Percentiles rank a stretch among this genome's conserved stretches.
phyloP scores from a whole-genome alignment of 495 filamentous ascomycete species.

The Penicillium psychrofluorescens region DNA sequence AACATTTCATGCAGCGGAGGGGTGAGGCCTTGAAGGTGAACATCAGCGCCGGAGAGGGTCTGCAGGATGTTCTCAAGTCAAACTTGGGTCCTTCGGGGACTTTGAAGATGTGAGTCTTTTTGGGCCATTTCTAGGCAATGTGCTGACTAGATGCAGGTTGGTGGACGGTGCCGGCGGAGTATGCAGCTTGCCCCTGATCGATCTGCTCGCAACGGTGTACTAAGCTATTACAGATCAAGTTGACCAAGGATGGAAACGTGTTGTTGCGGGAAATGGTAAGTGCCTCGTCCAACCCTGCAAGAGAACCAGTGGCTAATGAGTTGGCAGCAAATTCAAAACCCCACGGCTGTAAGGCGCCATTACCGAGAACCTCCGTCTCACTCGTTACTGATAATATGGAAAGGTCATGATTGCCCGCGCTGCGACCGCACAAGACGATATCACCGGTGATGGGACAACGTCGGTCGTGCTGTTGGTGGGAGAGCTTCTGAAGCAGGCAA shows the following conservation, averaged over 20 bases:
- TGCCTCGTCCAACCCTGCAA: neutral
- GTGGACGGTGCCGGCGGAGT: constrained; percentile 92
- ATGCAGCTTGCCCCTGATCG: constrained; percentile 30
- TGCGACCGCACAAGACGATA: constrained; percentile 96
- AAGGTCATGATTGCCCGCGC: constrained; percentile 96
- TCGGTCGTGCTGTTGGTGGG: constrained; percentile 93
- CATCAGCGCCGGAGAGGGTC: constrained; percentile 90
- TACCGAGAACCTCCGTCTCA: constrained; percentile 5
- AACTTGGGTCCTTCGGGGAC: constrained; percentile 92
- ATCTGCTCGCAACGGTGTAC: neutral
- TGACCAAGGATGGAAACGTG: constrained; percentile 98
- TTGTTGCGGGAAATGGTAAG: constrained; percentile 91
- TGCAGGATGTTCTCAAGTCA: constrained; percentile 93
- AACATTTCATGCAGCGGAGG: constrained; percentile 60
- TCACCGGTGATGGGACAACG: constrained; percentile 95
- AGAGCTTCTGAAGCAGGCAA: constrained; percentile 95
- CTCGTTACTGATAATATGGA: constrained; percentile 16
- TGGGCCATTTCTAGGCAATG: neutral
- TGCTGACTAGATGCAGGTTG: constrained; percentile 53
- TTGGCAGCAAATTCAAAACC: constrained; percentile 69
- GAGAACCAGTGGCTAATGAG: constrained; percentile 23
- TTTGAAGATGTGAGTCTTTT: constrained; percentile 75
- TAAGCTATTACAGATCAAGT: constrained; percentile 66
- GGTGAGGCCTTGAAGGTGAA: constrained; percentile 94
- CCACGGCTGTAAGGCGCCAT: constrained; percentile 60